These are phyloP conservation scores for Monascus ruber DNA, from an alignment of 2,329 filamentous ascomycete genomes.

Conservation along the genomic window DNA sequence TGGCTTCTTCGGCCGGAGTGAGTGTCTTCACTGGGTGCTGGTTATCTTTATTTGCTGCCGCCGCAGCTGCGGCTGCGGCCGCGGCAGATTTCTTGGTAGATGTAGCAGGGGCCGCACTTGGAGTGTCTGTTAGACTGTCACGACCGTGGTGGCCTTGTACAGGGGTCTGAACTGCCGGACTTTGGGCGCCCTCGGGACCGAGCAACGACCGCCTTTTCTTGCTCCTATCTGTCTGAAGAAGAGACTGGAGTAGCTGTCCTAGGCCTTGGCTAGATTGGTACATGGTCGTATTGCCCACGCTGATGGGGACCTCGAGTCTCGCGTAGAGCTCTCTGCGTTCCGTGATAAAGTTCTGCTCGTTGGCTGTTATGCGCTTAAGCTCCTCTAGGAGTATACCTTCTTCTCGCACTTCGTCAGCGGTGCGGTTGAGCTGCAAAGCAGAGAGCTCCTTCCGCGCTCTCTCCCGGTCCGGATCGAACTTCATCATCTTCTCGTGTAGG, in stretches of 20 bases:
- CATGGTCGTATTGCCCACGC: slow-evolving; percentile 54
- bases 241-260: slow-evolving; percentile 66
- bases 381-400: slow-evolving; percentile 84
- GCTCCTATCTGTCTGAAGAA: slow-evolving; percentile 72
- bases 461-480: slow-evolving; percentile 75
- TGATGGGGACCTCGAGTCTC: slow-evolving; percentile 72
- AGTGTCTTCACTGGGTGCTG: slow-evolving; percentile 57
- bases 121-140: slow-evolving; percentile 27
- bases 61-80: slow-evolving; percentile 28
- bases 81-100: slow-evolving; percentile 25
- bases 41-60: slow-evolving; percentile 20
- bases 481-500: slow-evolving; percentile 71
- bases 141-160: slow-evolving; percentile 20
- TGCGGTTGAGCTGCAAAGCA: slow-evolving; percentile 63
- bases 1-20: slow-evolving; percentile 59
- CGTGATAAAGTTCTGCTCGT: slow-evolving; percentile 74
- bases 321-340: slow-evolving; percentile 80
- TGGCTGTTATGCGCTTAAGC: slow-evolving; percentile 79
- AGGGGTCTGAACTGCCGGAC: slow-evolving; percentile 45
- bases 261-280: slow-evolving; percentile 77
- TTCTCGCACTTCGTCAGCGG: slow-evolving; percentile 79
- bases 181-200: slow-evolving; percentile 44
- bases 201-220: slow-evolving; percentile 74
- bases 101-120: slow-evolving; percentile 15
- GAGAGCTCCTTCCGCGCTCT: slow-evolving; percentile 74